Evolutionary conservation across 768 basidiomycete genomes (phyloP), one percentile per base, ranked within the genome.

Genomic region (Ramaria rubella): DNA sequence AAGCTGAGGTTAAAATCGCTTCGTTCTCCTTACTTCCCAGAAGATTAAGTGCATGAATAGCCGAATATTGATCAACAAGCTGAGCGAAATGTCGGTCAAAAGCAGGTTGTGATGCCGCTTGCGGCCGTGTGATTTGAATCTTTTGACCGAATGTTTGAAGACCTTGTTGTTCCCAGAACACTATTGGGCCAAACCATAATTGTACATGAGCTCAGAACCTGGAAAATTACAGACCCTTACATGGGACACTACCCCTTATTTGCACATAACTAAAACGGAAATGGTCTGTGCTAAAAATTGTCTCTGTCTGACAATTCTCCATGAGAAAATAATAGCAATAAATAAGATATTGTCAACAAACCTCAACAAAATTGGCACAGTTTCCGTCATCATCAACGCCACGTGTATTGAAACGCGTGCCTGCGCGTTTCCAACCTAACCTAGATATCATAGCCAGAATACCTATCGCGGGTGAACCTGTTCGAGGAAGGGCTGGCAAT

Each of bases 151-250:
- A 94, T 0, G 95, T 94, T 66, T 94, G 92, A 38, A 94, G 69
- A 26, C 92, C 94, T 71, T 95, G 93, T 65, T 99, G 95, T 68
- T 98, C 95, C 96, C 96, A 99, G 68, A 99, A 99, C 58, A 98
- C 93, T 94, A 53, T 55, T 33, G 44, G 56, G 50, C 53, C n/a
- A 54, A 38, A n/a, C 42, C 15, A 60, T 31, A 40, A 23, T 26
- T n/a, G 17, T 26, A 48, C 23, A 40, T 12, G n/a, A 31, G 15
- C 51, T 33, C 33, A 8, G 48, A 26, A 40, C 1, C 45, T 55
- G 24, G 42, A 59, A 26, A 27, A 38, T 23, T 8, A 14, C 7
- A 24, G 29, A 21, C n/a, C 82, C 91, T 65, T 76, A 95, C 93
- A 76, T 57, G 96, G 96, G 42, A 99, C 90, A 63, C 90, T 94